Conservation (phyloP, 2,329 filamentous ascomycete genomes). For the Paracoccidioides lutzii region DNA sequence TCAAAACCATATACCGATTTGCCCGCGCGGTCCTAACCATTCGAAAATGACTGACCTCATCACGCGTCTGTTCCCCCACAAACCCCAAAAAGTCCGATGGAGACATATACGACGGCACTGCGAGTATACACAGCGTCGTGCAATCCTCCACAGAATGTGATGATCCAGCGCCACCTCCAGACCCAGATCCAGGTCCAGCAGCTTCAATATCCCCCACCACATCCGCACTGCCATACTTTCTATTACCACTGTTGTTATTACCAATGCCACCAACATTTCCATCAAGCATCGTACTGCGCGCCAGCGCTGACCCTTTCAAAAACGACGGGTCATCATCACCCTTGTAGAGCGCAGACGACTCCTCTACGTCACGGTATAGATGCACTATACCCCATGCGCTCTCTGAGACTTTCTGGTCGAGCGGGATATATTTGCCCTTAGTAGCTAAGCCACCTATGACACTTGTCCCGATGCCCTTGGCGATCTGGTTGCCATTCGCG, state of each 20-base stretch:
- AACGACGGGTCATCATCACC: slow-evolving; percentile 33
- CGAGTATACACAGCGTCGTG: slow-evolving; percentile 82
- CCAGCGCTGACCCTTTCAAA: slow-evolving; percentile 26
- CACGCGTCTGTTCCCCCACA: slow-evolving; percentile 73
- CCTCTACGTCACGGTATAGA: slow-evolving; percentile 74
- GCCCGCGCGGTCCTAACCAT: slow-evolving; percentile 82
- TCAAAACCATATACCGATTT: slow-evolving; percentile 87
- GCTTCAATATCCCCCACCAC: neutral
- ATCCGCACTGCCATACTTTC: slow-evolving; percentile 12
- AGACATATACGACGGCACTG: slow-evolving; percentile 87
- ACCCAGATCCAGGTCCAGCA: neutral
- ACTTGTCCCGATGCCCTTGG: slow-evolving; percentile 39
- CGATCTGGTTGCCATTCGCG: slow-evolving; percentile 28
- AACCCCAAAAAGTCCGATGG: slow-evolving; percentile 85
- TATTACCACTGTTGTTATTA: slow-evolving; percentile 3
- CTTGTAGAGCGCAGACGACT: slow-evolving; percentile 47
- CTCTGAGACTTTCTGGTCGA: slow-evolving; percentile 59
- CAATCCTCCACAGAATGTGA: slow-evolving; percentile 43
- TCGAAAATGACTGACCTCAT: slow-evolving; percentile 81
- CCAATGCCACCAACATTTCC: slow-evolving; percentile 11
- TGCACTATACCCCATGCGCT: slow-evolving; percentile 88
- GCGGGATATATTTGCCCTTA: slow-evolving; percentile 64
- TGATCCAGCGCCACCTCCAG: neutral
- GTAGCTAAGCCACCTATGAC: slow-evolving; percentile 56
- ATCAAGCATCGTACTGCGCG: slow-evolving; percentile 14